phyloP scores from a whole-genome alignment of 306 rosid species.

The Purshia tridentata region DNA sequence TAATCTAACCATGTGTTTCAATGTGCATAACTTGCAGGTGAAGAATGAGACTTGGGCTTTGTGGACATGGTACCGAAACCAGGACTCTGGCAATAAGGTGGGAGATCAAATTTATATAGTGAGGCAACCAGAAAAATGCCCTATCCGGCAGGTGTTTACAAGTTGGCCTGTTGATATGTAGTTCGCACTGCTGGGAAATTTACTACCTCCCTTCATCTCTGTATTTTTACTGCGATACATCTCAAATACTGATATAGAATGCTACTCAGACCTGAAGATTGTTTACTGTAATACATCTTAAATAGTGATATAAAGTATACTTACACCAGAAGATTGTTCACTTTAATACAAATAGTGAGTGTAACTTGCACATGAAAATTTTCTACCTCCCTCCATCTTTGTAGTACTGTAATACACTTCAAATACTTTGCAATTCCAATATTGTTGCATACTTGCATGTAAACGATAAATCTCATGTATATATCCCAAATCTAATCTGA shows the following conservation, averaged over 20 bases:
- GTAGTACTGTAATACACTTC: neutral
- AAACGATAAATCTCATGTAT: neutral
- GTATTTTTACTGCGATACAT: no score
- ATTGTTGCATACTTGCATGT: neutral
- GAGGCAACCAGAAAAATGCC: slow-evolving; percentile 65
- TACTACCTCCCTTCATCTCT: neutral
- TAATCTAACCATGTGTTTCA: slow-evolving; percentile 1
- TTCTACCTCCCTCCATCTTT: neutral
- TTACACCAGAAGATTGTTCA: no score
- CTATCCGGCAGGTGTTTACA: slow-evolving; percentile 13
- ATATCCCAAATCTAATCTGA: neutral
- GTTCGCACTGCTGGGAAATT: neutral
- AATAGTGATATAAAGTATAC: no score
- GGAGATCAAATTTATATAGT: slow-evolving; percentile 81
- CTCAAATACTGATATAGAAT: no score
- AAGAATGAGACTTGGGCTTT: slow-evolving; percentile 81
- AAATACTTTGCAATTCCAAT: no score
- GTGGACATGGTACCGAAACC: slow-evolving; percentile 80
- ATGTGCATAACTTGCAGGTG: slow-evolving; percentile 46
- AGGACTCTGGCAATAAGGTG: slow-evolving; percentile 51
- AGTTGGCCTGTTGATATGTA: slow-evolving; percentile 34
- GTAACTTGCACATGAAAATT: neutral
- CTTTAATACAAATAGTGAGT: no score
- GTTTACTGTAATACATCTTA: no score
- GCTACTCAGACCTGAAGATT: no score